Percentiles rank a stretch among this genome's conserved stretches.
Evolutionary conservation across 2,329 filamentous ascomycete genomes (phyloP).

Genomic region (Cladophialophora yegresii): DNA sequence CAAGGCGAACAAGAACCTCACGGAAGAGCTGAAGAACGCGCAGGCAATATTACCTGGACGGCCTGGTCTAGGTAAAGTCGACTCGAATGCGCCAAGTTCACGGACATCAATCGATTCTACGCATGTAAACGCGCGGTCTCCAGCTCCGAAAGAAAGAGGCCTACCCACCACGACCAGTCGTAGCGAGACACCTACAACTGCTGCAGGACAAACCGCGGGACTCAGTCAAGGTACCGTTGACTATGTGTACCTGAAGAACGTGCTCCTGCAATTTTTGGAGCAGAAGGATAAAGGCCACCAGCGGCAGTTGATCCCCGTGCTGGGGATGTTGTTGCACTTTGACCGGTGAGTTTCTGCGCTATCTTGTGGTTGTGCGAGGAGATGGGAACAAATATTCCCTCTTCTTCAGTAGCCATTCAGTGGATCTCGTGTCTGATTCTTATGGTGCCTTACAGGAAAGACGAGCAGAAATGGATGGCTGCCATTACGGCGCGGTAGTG

Average conservation of each 20-base stretch:
- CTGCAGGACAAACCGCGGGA: constrained; percentile 21
- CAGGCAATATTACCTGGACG: constrained; percentile 41
- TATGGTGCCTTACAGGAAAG: neutral
- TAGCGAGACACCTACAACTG: constrained; percentile 44
- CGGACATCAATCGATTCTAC: constrained; percentile 61
- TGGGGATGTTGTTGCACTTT: constrained; percentile 67
- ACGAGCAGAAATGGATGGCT: constrained; percentile 58
- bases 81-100: constrained; percentile 55
- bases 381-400: neutral
- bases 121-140: constrained; percentile 33
- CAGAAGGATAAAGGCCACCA: constrained; percentile 69
- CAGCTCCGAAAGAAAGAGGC: constrained; percentile 50
- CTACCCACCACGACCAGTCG: constrained; percentile 40
- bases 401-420: neutral
- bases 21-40: constrained; percentile 59
- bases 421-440: neutral
- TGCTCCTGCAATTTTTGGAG: constrained; percentile 66
- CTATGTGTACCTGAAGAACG: constrained; percentile 67
- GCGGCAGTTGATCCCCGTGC: constrained; percentile 65
- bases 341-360: constrained; percentile 54
- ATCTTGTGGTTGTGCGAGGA: neutral
- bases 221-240: constrained; percentile 49
- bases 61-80: constrained; percentile 39
- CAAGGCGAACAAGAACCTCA: constrained; percentile 64
- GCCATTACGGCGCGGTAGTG: constrained; percentile 61